Conservation (phyloP, 108 stramenopile species). For the Tribonema minus region DNA sequence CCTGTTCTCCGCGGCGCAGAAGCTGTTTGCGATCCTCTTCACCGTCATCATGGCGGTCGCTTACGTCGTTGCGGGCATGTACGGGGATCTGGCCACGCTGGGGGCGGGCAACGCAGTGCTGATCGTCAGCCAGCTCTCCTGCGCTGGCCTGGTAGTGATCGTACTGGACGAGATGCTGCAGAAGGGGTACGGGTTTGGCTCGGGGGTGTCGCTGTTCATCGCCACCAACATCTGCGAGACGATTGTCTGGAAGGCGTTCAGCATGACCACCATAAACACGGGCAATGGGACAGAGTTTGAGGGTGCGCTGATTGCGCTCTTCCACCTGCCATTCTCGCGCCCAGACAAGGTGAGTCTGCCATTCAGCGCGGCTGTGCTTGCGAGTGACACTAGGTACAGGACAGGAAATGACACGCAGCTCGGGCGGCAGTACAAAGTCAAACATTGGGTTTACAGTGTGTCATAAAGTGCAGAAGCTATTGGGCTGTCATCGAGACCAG, state of each 20-base stretch:
- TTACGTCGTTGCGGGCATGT: conserved; percentile 95
- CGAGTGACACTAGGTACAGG: too few relatives aligned
- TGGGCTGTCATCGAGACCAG: too few relatives aligned
- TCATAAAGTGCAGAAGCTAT: too few relatives aligned
- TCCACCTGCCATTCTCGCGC: conserved; percentile 88
- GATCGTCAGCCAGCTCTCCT: conserved; percentile 92
- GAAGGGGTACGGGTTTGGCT: conserved; percentile 96
- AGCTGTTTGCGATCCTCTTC: conserved; percentile 88
- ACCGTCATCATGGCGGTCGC: conserved; percentile 94
- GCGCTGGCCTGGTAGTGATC: conserved; percentile 89
- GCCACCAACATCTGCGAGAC: conserved; percentile 97
- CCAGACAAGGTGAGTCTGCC: conserved; percentile 80
- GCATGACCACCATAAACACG: conserved; percentile 91
- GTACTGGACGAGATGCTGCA: conserved; percentile 94
- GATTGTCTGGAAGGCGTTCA: conserved; percentile 96
- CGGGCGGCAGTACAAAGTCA: too few relatives aligned
- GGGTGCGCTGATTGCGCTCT: conserved; percentile 90
- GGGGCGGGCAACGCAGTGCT: conserved; percentile 93
- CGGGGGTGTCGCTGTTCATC: conserved; percentile 94
- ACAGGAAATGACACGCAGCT: too few relatives aligned
- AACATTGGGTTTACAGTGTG: too few relatives aligned
- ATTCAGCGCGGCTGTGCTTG: too few relatives aligned
- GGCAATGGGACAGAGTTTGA: conserved; percentile 89
- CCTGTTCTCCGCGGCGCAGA: conserved; percentile 89
- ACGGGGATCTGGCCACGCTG: conserved; percentile 84